Base-by-base conservation (phyloP, 257 asterid genomes). In the Gynochthodes officinalis region DNA sequence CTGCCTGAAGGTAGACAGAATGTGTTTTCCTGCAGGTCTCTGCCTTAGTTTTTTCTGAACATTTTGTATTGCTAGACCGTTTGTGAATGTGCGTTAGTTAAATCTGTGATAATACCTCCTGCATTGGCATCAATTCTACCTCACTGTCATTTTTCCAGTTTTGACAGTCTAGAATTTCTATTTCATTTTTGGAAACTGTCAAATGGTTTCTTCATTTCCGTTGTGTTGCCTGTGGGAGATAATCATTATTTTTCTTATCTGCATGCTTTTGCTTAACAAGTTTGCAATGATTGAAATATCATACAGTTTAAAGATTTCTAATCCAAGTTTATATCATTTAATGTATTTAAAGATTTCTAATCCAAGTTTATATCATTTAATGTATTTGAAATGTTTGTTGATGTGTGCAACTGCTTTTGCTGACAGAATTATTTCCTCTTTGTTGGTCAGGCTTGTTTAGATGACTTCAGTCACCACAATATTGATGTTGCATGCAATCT, bases 401-500 rank as follows among this genome's bases (percentile, higher is more conserved):
- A 28, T 18, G 35, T 75, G 7, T 63, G 18, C 25, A 21, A 55
- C 66, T 32, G 60, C 65, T 67, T 78, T 69, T 39, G 71, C 78
- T 81, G 75, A 67, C 72, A 27, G 30, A 60, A 40, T 52, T 21
- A 23, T 55, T 44, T 2, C 40, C 67, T 77, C 55, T 49, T 15
- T 62, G n/a, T 70, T 67, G 37, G 72, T 67, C 91, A 95, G 99
- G 89, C 95, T 76, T 95, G 99, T 79, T 86, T 95, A 76, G 99
- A 95, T 83, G 99, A 95, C 82, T 95, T 92, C 85, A 85, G 94
- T 63, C 98, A 95, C 82, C 99, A 95, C 84, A 95, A 90, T 72
- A 85, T 95, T 69, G 99, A 95, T 72, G 98, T 90, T 49, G 98
- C 98, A 64, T 95, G 98, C 90, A 95, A 95, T 87, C 99, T 95